Evolutionary conservation across 768 basidiomycete species (phyloP), one percentile per base, ranked within the genome.

Genomic region (Mycena galopus): DNA sequence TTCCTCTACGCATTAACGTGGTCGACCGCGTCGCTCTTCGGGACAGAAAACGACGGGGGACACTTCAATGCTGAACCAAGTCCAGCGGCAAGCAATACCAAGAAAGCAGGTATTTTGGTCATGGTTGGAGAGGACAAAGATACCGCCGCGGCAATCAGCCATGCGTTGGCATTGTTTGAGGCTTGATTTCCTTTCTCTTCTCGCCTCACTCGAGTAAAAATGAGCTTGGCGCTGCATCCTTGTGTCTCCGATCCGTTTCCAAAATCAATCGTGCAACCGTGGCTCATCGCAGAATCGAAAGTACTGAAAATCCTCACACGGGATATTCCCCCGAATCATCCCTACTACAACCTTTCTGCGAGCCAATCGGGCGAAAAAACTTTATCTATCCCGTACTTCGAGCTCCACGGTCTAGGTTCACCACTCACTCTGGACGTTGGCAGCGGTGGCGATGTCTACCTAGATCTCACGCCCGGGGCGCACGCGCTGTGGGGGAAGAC

Each of bases 1-100:
- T 8, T 1, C 3, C 71, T 79, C 65, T 61, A 82, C 82, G 82
- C 64, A 69, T 82, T 79, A 51, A 83, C 79, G 47, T 79, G 66
- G 69, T 83, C 79, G 10, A 80, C 78, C 10, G 76, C 77, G 12
- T 80, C 78, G 23, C 79, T 80, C 29, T 23, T 17, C 21, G 79
- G 80, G 25, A 69, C 35, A 1, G 62, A 62, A 50, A 76, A 76
- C 8, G 64, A 23, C 4, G 65, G 42, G 1, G 75, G 72, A 16
- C 14, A 37, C 60, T 57, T 67, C 5, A 42, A 60, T 6, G 71
- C 71, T 17, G 62, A 62, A 3, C 9, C 51, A 23, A 59, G n/a
- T 7, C 30, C 61, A 12, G 61, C 42, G 53, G 42, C 9, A 23
- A 69, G 53, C 2, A 69, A 9, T 17, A 62, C 8, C 51, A 53